Percentiles rank a stretch among this genome's conserved stretches.
These are phyloP conservation scores for Linnemannia elongata DNA, from an alignment of 192 early-diverging fungal genomes.

Conservation along the genomic window DNA sequence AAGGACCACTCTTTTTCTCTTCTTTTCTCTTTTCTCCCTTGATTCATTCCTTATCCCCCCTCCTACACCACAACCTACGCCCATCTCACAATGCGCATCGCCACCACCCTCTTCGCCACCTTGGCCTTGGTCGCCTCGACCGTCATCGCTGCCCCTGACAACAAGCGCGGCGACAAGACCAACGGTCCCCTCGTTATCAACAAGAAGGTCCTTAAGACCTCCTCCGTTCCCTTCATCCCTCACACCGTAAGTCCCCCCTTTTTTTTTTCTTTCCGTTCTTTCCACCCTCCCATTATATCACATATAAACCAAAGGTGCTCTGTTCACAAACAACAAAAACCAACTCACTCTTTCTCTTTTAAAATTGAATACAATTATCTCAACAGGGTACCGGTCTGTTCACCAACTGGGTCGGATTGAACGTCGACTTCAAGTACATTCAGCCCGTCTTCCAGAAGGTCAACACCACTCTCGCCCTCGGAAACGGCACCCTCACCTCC, in stretches of 20 bases:
- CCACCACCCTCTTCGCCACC: slow-evolving; percentile 22
- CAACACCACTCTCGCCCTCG: slow-evolving; percentile 53
- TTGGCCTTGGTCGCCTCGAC: slow-evolving; percentile 41
- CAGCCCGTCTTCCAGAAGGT: slow-evolving; percentile 63
- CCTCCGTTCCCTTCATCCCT: slow-evolving; percentile 60
- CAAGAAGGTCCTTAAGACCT: slow-evolving; percentile 55
- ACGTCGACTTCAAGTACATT: slow-evolving; percentile 69
- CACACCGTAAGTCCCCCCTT: slow-evolving; percentile 52
- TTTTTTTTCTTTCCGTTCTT: background rate
- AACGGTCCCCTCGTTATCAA: slow-evolving; percentile 45
- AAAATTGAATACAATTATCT: background rate
- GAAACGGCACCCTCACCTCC: slow-evolving; percentile 49
- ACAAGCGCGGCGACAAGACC: slow-evolving; percentile 22
- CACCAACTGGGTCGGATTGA: slow-evolving; percentile 70
- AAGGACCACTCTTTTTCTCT: background rate
- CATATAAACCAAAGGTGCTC: too few relatives aligned
- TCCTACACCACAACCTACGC: background rate
- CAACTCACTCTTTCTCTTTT: slow-evolving; percentile 33
- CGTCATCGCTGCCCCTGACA: slow-evolving; percentile 32
- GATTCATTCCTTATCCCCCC: background rate
- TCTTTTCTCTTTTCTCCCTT: background rate
- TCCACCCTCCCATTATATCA: too few relatives aligned
- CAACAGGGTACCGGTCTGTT: slow-evolving; percentile 36
- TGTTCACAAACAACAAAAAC: background rate
- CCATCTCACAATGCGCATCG: slow-evolving; percentile 9